Evolutionary conservation across 2,329 filamentous ascomycete genomes (phyloP).

Genomic region (Talaromyces sp.): DNA sequence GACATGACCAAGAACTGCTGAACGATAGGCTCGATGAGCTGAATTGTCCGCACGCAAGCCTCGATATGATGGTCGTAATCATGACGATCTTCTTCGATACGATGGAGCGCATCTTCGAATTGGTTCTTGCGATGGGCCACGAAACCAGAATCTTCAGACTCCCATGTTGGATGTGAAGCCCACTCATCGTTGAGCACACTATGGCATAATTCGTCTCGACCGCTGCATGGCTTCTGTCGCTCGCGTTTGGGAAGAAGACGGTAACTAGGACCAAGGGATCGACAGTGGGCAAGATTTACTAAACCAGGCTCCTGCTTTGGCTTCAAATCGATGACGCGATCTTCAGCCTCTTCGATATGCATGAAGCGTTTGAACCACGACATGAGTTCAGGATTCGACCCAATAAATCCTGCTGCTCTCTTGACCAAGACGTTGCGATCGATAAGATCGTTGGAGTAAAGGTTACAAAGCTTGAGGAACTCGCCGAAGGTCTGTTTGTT

Average conservation of each 20-base stretch:
- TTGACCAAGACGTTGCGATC: conserved; percentile 77
- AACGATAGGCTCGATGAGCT: conserved; percentile 89
- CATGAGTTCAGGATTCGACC: conserved; percentile 83
- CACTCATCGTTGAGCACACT: conserved; percentile 94
- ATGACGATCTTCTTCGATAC: conserved; percentile 96
- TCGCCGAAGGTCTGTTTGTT: conserved; percentile 92
- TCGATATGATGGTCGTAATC: conserved; percentile 99
- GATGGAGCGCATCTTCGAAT: conserved; percentile 88
- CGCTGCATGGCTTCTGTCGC: conserved; percentile 85
- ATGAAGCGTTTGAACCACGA: conserved; percentile 83
- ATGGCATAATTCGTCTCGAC: conserved; percentile 89
- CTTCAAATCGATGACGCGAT: conserved; percentile 74
- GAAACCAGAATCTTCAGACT: conserved; percentile 95
- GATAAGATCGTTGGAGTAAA: conserved; percentile 90
- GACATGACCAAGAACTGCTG: conserved; percentile 82
- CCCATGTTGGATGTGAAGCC: conserved; percentile 98
- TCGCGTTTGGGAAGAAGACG: conserved; percentile 86
- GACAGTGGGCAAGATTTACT: conserved; percentile 92
- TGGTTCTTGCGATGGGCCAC: conserved; percentile 96
- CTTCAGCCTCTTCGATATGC: conserved; percentile 65
- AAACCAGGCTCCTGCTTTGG: conserved; percentile 69
- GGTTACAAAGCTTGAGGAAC: conserved; percentile 93
- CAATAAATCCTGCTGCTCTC: conserved; percentile 80
- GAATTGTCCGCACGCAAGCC: conserved; percentile 88
- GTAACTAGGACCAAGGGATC: conserved; percentile 93